A percentile compares a stretch with the other conserved stretches of the same genome.
Conservation (phyloP, 2,329 filamentous ascomycete species). For the Clarireedia monteithiana region DNA sequence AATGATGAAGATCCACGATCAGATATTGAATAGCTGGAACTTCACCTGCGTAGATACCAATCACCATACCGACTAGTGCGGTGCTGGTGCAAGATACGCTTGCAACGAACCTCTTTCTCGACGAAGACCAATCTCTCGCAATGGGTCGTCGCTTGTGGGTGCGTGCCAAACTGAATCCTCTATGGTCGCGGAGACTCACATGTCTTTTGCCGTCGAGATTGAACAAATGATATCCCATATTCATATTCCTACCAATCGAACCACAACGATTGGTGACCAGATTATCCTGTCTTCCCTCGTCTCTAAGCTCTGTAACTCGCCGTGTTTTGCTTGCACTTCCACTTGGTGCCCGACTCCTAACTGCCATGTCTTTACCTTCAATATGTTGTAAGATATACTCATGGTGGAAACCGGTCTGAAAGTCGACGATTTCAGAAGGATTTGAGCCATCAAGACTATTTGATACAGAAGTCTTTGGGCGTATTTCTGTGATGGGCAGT, state of each 20-base stretch:
- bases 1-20: slow-evolving; percentile 60
- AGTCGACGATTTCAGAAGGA: slow-evolving; percentile 21
- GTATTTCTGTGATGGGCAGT: not conserved
- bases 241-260: slow-evolving; percentile 8
- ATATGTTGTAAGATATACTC: slow-evolving; percentile 13
- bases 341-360: slow-evolving; percentile 15
- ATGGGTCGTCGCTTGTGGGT: slow-evolving; percentile 56
- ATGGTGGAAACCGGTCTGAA: slow-evolving; percentile 19
- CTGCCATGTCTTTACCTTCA: slow-evolving; percentile 4
- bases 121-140: slow-evolving; percentile 62
- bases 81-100: slow-evolving; percentile 65
- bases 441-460: slow-evolving; percentile 21
- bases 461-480: not conserved
- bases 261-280: not conserved
- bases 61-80: slow-evolving; percentile 59
- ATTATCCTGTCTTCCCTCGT: not conserved
- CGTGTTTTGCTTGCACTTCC: slow-evolving; percentile 11
- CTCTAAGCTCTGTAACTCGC: not conserved
- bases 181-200: slow-evolving; percentile 41
- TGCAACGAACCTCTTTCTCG: slow-evolving; percentile 62
- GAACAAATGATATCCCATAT: slow-evolving; percentile 16
- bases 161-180: slow-evolving; percentile 44
- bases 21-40: slow-evolving; percentile 75
- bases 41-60: slow-evolving; percentile 71
- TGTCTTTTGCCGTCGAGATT: slow-evolving; percentile 45